Evolutionary conservation across 192 early-diverging fungal species (phyloP), one percentile per base, ranked within the genome.

Genomic region (Irineochytrium annulatum): DNA sequence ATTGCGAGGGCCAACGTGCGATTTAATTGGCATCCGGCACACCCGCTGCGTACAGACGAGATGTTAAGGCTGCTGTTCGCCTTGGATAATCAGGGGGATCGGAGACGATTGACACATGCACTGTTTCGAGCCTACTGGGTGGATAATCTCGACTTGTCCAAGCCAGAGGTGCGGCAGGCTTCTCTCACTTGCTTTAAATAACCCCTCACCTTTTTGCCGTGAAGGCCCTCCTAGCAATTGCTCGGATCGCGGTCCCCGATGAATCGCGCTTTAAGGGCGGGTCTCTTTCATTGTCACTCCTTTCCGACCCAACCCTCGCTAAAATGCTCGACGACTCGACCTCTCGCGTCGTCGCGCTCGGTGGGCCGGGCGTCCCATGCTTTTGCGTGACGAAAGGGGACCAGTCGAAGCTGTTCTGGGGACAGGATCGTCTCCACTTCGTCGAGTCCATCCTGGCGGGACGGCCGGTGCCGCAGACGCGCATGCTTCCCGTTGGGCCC

Each of bases 371-470:
- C 33, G 65, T 67, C 22, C 65, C 65, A 5, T 60, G 24, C 61
- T 67, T 67, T 34, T 32, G 31, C 11, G 26, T 65, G 4, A 49
- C 13, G n/a, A n/a, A n/a, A n/a, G n/a, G n/a, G n/a, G n/a, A n/a
- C n/a, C n/a, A n/a, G n/a, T n/a, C n/a, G n/a, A 54, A 29, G 17
- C 54, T 48, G 11, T 67, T 57, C 30, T 67, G 57, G 58, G 65
- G 65, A n/a, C 65, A 64, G 22, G 65, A 67, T 34, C 26, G 62
- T 4, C 26, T 67, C 11, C 63, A 68, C 61, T 67, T 67, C 66
- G 65, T 67, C 6, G 63, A 45, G 20, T 54, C 46, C 6, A 20
- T 35, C 5, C 57, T 67, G 3, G 20, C 13, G 13, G 48, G 49
- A 24, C 45, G 29, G 16, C 22, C 17, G 3, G 24, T 63, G 4